phyloP scores from a whole-genome alignment of 352 stramenopile genomes.

The Pythium vanterpoolii region DNA sequence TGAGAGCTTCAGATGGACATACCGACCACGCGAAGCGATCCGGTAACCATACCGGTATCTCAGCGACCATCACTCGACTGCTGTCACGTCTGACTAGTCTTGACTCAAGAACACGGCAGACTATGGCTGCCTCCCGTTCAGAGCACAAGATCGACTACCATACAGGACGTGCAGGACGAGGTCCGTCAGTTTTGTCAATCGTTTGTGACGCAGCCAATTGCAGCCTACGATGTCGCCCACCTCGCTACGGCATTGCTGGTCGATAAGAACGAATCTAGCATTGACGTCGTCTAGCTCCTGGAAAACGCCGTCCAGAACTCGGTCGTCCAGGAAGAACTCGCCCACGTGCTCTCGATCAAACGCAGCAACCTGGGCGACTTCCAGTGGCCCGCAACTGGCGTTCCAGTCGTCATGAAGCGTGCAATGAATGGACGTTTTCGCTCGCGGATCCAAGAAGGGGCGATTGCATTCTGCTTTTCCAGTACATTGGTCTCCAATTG shows the following conservation, averaged over 20 bases:
- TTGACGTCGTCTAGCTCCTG: constrained; percentile 9
- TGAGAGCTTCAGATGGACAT: background rate
- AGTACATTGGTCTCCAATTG: constrained; percentile 20
- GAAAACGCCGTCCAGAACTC: constrained; percentile 3
- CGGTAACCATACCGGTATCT: constrained; percentile 11
- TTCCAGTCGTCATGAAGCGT: constrained; percentile 18
- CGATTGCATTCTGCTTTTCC: constrained; percentile 22
- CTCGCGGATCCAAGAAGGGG: constrained; percentile 21
- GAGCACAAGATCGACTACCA: background rate
- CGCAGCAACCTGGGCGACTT: constrained; percentile 19
- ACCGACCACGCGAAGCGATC: background rate
- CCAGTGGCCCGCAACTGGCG: constrained; percentile 7
- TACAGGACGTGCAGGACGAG: background rate
- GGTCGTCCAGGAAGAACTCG: constrained; percentile 6
- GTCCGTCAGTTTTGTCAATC: background rate
- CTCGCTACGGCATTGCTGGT: constrained; percentile 1
- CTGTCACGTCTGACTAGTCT: too few relatives aligned
- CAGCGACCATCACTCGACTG: constrained; percentile 13
- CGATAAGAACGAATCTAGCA: constrained; percentile 11
- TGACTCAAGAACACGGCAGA: too few relatives aligned
- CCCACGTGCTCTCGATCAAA: constrained; percentile 19
- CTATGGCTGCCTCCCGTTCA: too few relatives aligned
- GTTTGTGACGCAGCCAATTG: constrained; percentile 1
- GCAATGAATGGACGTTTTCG: constrained; percentile 19
- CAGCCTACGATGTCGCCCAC: background rate